phyloP scores from a whole-genome alignment of 352 stramenopile species.

The Phytophthora boehmeriae region DNA sequence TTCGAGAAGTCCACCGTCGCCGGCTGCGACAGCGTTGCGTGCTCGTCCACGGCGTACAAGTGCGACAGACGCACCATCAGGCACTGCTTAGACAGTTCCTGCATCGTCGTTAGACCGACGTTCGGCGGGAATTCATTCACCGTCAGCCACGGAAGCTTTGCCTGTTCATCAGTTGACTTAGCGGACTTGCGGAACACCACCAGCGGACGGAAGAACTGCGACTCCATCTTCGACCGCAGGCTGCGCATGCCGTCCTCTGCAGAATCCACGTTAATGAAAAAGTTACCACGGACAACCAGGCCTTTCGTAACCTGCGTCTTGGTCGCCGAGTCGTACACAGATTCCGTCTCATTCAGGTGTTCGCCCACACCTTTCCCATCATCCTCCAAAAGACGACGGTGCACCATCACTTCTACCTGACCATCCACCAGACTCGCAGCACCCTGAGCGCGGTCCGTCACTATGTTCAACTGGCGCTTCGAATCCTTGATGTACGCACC shows the following conservation, averaged over 20 bases:
- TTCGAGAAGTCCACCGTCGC: conserved; percentile 75
- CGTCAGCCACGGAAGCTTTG: conserved; percentile 70
- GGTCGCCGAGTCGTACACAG: conserved; percentile 58
- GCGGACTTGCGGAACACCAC: conserved; percentile 49
- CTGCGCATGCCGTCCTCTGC: conserved; percentile 57
- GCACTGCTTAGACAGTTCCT: conserved; percentile 73
- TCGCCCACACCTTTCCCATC: conserved; percentile 95
- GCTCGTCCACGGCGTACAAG: conserved; percentile 92
- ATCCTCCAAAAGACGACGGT: conserved; percentile 93
- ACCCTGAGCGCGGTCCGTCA: conserved; percentile 94
- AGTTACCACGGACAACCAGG: conserved; percentile 68
- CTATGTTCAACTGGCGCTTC: conserved; percentile 81
- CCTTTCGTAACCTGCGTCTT: conserved; percentile 67
- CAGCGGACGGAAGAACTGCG: conserved; percentile 71
- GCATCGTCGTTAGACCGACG: conserved; percentile 93
- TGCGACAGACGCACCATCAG: conserved; percentile 94
- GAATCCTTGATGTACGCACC: conserved; percentile 93
- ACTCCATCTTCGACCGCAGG: conserved; percentile 70
- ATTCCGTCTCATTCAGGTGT: conserved; percentile 93
- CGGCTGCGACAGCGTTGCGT: conserved; percentile 75
- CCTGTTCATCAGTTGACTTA: conserved; percentile 30
- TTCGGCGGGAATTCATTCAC: conserved; percentile 89
- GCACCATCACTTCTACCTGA: conserved; percentile 98
- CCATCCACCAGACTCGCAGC: conserved; percentile 89
- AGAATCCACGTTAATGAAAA: conserved; percentile 73